These are phyloP conservation scores for Exophiala dermatitidis DNA, from an alignment of 2,329 filamentous ascomycete species.

Conservation along the genomic window DNA sequence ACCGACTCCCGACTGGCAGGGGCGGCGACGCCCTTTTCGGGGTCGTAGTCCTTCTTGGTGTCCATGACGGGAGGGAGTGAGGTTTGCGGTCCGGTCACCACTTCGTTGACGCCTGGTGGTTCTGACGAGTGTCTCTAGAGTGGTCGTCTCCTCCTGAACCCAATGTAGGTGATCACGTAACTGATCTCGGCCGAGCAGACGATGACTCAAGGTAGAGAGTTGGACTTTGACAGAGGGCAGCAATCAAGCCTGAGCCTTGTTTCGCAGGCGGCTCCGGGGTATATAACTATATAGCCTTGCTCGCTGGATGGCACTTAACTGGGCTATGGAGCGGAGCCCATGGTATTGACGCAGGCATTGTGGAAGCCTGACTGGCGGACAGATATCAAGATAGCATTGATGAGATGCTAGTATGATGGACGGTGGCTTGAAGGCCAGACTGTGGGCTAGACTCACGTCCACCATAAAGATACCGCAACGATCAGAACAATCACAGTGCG, in stretches of 20 bases:
- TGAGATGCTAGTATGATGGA: neutral
- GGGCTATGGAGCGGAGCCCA: neutral
- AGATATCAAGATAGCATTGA: neutral
- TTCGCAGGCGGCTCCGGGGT: neutral
- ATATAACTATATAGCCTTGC: neutral
- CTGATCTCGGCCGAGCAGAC: neutral
- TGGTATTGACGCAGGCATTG: no score
- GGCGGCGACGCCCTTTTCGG: constrained; percentile 19
- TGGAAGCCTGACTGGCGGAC: neutral
- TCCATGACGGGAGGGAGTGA: constrained; percentile 6
- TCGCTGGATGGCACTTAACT: neutral
- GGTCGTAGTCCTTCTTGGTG: constrained; percentile 7
- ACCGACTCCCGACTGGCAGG: constrained; percentile 1
- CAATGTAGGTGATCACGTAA: neutral
- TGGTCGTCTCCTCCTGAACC: neutral
- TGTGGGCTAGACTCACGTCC: no score
- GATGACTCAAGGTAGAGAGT: neutral
- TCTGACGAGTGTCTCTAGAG: neutral
- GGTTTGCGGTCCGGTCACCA: no score
- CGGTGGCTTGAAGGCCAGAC: no score
- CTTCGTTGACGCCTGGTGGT: no score
- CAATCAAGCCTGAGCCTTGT: neutral
- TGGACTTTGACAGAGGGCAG: neutral
- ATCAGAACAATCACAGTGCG: no score
- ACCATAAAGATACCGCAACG: no score